phyloP scores from a whole-genome alignment of 2,329 filamentous ascomycete species.

The Myriosclerotinia scirpicola region DNA sequence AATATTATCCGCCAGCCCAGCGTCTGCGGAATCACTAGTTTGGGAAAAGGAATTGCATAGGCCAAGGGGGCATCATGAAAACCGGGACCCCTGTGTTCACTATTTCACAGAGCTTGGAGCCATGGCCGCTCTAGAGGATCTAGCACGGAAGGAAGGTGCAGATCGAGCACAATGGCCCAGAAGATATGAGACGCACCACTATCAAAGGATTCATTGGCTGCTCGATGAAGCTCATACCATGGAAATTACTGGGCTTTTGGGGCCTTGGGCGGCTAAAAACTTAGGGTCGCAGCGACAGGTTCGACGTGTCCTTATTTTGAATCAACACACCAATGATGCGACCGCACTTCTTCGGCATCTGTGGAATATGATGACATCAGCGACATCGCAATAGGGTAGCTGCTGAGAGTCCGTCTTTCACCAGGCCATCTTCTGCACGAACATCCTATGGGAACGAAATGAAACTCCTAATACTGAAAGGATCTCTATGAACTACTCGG shows the following conservation, averaged over 20 bases:
- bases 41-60: constrained; percentile 89
- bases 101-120: background rate
- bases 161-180: background rate
- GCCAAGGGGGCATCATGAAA: constrained; percentile 91
- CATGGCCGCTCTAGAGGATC: background rate
- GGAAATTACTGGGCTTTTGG: background rate
- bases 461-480: background rate
- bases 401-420: background rate
- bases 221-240: background rate
- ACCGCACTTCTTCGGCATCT: background rate
- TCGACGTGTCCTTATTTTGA: constrained; percentile 3
- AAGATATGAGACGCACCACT: background rate
- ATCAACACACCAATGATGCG: constrained; percentile 3
- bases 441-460: background rate
- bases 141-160: background rate
- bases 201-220: background rate
- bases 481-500: constrained; percentile 1
- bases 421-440: constrained; percentile 4
- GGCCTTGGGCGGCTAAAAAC: background rate
- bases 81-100: constrained; percentile 54
- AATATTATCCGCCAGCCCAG: background rate
- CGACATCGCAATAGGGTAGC: background rate
- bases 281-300: background rate
- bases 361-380: background rate
- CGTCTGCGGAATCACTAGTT: background rate